Conservation (phyloP, 2,329 filamentous ascomycete genomes). For the Arthrobotrys sphaeroides region DNA sequence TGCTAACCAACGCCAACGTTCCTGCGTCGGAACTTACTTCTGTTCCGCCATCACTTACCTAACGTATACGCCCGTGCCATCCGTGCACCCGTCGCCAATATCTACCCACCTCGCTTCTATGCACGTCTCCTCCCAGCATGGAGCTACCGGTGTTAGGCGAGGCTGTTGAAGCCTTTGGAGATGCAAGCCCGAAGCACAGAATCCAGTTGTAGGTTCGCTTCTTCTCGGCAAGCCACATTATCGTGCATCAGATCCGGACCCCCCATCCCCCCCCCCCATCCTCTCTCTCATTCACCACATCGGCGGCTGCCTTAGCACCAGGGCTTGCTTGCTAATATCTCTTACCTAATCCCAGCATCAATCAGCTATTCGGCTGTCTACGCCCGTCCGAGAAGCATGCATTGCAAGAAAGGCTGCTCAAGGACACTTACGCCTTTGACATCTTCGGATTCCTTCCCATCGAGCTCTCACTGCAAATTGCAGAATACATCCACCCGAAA, state of each 20-base stretch:
- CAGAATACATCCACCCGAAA: constrained; percentile 22
- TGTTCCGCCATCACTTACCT: too few species aligned
- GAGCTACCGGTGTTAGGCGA: constrained; percentile 6
- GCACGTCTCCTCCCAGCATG: constrained; percentile 14
- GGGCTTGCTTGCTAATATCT: not conserved
- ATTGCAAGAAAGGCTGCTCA: not conserved
- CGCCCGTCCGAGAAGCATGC: constrained; percentile 32
- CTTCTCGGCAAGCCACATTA: not conserved
- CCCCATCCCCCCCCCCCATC: too few species aligned
- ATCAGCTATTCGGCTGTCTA: constrained; percentile 2
- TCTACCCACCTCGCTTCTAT: not conserved
- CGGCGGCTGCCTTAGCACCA: too few species aligned
- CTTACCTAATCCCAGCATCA: not conserved
- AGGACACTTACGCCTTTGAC: constrained; percentile 25
- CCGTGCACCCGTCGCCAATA: constrained; percentile 1
- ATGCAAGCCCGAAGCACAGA: constrained; percentile 4
- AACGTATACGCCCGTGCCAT: not conserved
- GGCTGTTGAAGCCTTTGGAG: constrained; percentile 12
- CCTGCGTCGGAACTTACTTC: not conserved
- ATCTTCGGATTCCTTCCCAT: constrained; percentile 28
- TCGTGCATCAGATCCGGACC: too few species aligned
- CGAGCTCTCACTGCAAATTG: constrained; percentile 30
- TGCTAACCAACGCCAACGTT: not conserved
- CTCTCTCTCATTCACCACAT: too few species aligned
- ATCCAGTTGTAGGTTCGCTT: constrained; percentile 18